Evolutionary conservation across 2,329 filamentous ascomycete genomes (phyloP), one percentile per base, ranked within the genome.

Genomic region (Dothiorella sarmentorum): DNA sequence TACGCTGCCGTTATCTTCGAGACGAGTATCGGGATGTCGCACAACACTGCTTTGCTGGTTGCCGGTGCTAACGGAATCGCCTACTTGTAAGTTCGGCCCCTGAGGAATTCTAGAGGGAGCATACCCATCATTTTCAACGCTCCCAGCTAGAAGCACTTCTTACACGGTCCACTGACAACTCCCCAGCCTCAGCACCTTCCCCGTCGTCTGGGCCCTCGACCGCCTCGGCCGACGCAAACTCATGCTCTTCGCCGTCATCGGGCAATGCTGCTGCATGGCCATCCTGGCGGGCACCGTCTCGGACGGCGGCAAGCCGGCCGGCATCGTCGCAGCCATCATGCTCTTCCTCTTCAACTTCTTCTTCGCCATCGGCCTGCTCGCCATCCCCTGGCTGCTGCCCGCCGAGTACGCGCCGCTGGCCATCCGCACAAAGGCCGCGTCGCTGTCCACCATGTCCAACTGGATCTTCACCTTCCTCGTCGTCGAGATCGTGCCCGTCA

Each of bases 1-100:
- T 79, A 82, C 61, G 80, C 73, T 0, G 74, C 76, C 0, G 74
- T 76, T 45, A 78, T 79, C 57, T 78, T 79, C 62, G 71, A 80
- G 56, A 64, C 75, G 11, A 76, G 74, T 0, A 72, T 79, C 18
- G 76, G 76, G 7, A 75, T 79, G 61, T 65, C 67, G 1, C 73
- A 73, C 38, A 73, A 76, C 47, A 61, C 68, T 1, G 68, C 72
- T 0, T 60, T 71, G 13, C 60, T 74, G 26, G 33, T 74, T 18
- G 69, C 71, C 7, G 71, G 69, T 1, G 70, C 68, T 51, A 80
- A 80, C 61, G 78, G 78, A 2, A 67, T 74, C 6, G 72, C 69
- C 1, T 76, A 76, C 53, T 75, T 76, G 49, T 53, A n/a, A 52
- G 47, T 38, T 13, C 6, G 9, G 43, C 61, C 57, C 74, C 18